phyloP scores from a whole-genome alignment of 139 green algal species.

The Haematococcus lacustris region DNA sequence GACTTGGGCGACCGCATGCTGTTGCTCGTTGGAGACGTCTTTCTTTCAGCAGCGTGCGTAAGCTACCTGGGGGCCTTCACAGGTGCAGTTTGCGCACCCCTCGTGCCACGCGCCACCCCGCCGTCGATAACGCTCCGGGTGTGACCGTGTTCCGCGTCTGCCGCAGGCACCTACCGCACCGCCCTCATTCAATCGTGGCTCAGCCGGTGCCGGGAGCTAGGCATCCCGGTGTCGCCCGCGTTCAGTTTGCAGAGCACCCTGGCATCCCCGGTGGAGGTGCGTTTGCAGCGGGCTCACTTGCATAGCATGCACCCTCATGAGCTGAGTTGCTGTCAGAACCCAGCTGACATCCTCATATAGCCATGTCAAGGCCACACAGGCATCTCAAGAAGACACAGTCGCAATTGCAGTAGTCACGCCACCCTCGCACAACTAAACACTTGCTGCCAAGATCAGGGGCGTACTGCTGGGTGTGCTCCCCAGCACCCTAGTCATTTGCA shows the following conservation, averaged over 20 bases:
- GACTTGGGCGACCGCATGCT: constrained; percentile 34
- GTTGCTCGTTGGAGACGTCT: constrained; percentile 67
- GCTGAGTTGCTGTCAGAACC: background rate
- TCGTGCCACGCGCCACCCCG: no score
- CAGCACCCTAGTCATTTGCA: no score
- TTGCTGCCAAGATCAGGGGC: no score
- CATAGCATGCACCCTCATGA: background rate
- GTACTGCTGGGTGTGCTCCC: no score
- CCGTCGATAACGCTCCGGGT: no score
- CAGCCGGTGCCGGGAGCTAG: constrained; percentile 21
- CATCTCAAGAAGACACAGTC: no score
- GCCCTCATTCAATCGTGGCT: constrained; percentile 45
- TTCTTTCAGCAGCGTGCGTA: constrained; percentile 57
- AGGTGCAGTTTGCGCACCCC: constrained; percentile 6
- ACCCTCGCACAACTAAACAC: no score
- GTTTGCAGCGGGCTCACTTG: constrained; percentile 21
- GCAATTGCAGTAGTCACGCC: no score
- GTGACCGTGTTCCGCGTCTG: no score
- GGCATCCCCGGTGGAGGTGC: constrained; percentile 41
- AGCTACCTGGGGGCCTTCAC: constrained; percentile 75
- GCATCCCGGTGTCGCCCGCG: constrained; percentile 42
- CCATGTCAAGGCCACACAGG: no score
- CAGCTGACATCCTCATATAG: no score
- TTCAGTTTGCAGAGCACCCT: constrained; percentile 42
- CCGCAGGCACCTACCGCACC: constrained; percentile 32